Percentiles rank a stretch among this genome's conserved stretches.
These are phyloP conservation scores for Monascus purpureus DNA, from an alignment of 495 filamentous ascomycete species.

Conservation along the genomic window DNA sequence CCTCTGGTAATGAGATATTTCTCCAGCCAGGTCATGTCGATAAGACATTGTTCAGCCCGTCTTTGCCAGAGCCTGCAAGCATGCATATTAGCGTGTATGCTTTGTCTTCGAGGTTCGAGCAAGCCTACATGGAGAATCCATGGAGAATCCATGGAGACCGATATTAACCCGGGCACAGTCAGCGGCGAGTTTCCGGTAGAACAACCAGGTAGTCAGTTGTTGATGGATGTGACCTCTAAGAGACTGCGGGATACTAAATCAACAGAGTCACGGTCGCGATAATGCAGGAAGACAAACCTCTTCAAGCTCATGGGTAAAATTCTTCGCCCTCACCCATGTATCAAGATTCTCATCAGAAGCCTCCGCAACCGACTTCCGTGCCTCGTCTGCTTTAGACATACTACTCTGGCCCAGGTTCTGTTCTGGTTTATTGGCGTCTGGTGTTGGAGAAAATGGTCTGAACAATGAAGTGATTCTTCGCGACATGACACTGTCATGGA, in stretches of 20 bases:
- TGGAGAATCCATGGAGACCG: slow-evolving; percentile 5
- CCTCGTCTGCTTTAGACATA: neutral
- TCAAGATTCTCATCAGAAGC: slow-evolving; percentile 3
- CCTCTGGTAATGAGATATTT: slow-evolving; percentile 6
- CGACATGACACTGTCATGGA: neutral
- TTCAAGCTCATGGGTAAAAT: slow-evolving; percentile 3
- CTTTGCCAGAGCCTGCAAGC: slow-evolving; percentile 5
- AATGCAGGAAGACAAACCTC: slow-evolving; percentile 1
- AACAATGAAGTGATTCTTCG: neutral
- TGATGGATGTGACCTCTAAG: slow-evolving; percentile 9
- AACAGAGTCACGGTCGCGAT: neutral
- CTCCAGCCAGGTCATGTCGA: slow-evolving; percentile 7
- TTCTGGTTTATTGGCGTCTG: neutral
- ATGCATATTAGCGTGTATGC: neutral
- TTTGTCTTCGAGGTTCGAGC: neutral
- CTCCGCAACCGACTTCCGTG: slow-evolving; percentile 1
- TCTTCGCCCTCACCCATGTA: neutral
- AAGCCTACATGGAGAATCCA: slow-evolving; percentile 1
- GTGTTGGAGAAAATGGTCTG: neutral
- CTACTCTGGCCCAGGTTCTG: neutral
- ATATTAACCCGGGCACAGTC: slow-evolving; percentile 6
- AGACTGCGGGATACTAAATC: slow-evolving; percentile 1
- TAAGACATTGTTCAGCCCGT: slow-evolving; percentile 4
- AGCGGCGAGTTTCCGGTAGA: slow-evolving; percentile 7
- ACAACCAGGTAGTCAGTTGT: slow-evolving; percentile 7